phyloP scores from a whole-genome alignment of 805 yeast species.

The Scheffersomyces ergatensis region DNA sequence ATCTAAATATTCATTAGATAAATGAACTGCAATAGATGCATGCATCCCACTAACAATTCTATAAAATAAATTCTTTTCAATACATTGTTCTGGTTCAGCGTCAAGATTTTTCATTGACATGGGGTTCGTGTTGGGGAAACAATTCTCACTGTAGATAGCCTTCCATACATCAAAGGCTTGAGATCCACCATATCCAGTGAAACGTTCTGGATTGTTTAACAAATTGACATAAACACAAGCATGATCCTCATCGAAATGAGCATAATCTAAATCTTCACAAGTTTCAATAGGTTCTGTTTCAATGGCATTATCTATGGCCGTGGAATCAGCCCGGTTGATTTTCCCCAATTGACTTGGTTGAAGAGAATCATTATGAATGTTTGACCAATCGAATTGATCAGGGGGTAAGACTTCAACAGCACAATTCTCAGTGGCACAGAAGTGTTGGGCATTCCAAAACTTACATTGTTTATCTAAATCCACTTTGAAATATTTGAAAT shows the following conservation, averaged over 20 bases:
- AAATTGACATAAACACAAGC: constrained; percentile 83
- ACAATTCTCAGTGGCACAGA: constrained; percentile 84
- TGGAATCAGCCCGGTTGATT: constrained; percentile 20
- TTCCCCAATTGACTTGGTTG: constrained; percentile 68
- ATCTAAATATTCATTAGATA: constrained; percentile 73
- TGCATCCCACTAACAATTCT: constrained; percentile 91
- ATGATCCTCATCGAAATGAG: constrained; percentile 63
- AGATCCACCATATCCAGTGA: constrained; percentile 93
- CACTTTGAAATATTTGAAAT: constrained; percentile 83
- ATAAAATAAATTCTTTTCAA: constrained; percentile 86
- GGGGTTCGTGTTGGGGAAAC: constrained; percentile 59
- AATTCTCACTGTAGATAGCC: constrained; percentile 88
- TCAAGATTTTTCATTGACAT: constrained; percentile 26
- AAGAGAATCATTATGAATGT: constrained; percentile 55
- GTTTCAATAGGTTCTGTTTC: constrained; percentile 10
- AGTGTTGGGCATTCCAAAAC: constrained; percentile 77
- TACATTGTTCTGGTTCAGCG: constrained; percentile 50
- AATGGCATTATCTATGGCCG: constrained; percentile 11
- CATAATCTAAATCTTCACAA: constrained; percentile 59
- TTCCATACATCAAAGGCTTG: constrained; percentile 93
- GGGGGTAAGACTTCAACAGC: constrained; percentile 74
- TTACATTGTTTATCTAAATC: constrained; percentile 84
- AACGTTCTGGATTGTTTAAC: constrained; percentile 88
- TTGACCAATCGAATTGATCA: constrained; percentile 67
- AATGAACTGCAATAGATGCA: constrained; percentile 90